A percentile compares a stretch with the other conserved stretches of the same genome.
phyloP scores from a whole-genome alignment of 1,284 basidiomycete species.

The Mycosarcoma maydis region DNA sequence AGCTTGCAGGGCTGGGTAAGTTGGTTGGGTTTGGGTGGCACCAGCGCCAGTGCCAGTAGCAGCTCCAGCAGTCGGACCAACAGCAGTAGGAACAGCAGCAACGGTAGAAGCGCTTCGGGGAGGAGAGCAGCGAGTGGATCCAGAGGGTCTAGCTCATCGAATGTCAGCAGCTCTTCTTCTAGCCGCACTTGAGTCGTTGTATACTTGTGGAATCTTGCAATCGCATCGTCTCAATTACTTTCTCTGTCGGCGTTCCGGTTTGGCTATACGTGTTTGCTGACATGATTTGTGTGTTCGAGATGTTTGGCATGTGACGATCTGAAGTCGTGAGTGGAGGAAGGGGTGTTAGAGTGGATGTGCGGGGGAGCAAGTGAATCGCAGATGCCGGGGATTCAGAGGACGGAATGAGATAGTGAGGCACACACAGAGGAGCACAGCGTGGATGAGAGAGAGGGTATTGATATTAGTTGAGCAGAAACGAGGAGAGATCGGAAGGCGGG shows the following conservation, averaged over 20 bases:
- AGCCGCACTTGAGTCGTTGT: background rate
- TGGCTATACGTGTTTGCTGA: too few relatives aligned
- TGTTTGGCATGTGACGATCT: too few relatives aligned
- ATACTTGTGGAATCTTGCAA: background rate
- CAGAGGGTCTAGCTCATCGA: background rate
- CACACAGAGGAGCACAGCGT: background rate
- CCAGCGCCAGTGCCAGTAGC: background rate
- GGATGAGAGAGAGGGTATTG: background rate
- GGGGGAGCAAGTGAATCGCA: too few relatives aligned
- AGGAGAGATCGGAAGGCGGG: background rate
- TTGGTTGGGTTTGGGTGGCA: conserved; percentile 26
- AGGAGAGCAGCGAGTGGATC: background rate
- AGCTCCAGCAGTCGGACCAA: background rate
- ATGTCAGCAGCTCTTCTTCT: background rate
- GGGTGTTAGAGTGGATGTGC: too few relatives aligned
- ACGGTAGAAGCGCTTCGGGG: background rate
- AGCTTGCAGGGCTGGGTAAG: conserved; percentile 34
- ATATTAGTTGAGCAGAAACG: background rate
- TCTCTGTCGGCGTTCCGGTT: too few relatives aligned
- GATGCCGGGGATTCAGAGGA: too few relatives aligned
- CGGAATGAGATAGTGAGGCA: too few relatives aligned
- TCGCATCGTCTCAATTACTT: too few relatives aligned
- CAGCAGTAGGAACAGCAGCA: background rate
- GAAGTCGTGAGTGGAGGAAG: too few relatives aligned
- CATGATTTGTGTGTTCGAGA: too few relatives aligned